Conservation (phyloP, 2,329 filamentous ascomycete genomes). For the Chaetomiaceae sp. region DNA sequence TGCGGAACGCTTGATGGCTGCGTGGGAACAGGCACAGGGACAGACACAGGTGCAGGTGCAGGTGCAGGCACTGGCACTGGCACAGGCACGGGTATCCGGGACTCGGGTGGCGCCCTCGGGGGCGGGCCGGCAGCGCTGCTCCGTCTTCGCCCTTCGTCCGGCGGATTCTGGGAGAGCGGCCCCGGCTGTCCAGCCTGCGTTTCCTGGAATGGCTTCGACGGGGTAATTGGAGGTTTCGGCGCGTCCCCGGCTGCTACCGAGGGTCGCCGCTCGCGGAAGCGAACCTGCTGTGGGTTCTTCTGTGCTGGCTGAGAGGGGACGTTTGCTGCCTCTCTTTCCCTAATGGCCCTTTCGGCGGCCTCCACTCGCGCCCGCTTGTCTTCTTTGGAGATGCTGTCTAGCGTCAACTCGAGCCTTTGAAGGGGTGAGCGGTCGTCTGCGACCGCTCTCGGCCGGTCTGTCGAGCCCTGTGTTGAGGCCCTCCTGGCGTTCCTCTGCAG, state of each 20-base stretch:
- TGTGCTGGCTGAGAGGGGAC: conserved; percentile 20
- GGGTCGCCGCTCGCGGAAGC: conserved; percentile 27
- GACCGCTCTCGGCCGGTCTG: conserved; percentile 51
- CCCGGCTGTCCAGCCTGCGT: conserved; percentile 22
- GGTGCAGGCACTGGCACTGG: no score
- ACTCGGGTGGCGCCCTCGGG: conserved; percentile 23
- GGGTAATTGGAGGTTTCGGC: conserved; percentile 20
- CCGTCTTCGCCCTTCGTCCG: conserved; percentile 28
- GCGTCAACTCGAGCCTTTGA: conserved; percentile 84
- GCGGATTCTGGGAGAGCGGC: conserved; percentile 29
- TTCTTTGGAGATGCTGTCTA: conserved; percentile 91
- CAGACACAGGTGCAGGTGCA: no score
- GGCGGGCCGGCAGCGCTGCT: conserved; percentile 26
- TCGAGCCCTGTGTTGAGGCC: conserved; percentile 34
- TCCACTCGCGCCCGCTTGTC: conserved; percentile 82
- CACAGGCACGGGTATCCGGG: conserved; percentile 25
- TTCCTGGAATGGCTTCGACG: conserved; percentile 22
- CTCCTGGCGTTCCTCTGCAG: conserved; percentile 28
- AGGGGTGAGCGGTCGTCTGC: conserved; percentile 83
- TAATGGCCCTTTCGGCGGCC: conserved; percentile 69
- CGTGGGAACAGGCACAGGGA: no score
- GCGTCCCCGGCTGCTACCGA: conserved; percentile 23
- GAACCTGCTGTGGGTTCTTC: conserved; percentile 27
- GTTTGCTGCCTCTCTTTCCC: conserved; percentile 41
- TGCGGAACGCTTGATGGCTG: conserved; percentile 35